These are phyloP conservation scores for Rhynchospora breviuscula DNA, from an alignment of 176 grass and related monocot genomes.

Conservation along the genomic window DNA sequence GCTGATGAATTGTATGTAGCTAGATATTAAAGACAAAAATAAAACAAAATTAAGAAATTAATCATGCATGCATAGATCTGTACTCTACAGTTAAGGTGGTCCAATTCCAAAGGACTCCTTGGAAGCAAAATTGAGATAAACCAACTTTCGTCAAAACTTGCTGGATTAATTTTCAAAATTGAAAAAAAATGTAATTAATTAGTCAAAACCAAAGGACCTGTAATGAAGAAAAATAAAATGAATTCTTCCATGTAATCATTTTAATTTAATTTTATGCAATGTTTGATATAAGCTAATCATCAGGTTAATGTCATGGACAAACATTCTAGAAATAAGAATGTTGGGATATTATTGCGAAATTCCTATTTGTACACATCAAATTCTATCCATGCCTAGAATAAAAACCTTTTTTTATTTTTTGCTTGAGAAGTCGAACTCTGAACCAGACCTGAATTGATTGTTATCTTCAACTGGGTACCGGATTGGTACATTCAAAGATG, in stretches of 20 bases:
- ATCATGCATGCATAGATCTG: neutral
- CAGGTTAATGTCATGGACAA: neutral
- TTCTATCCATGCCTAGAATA: no score
- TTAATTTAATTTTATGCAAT: neutral
- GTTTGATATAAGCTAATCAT: neutral
- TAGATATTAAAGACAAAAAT: neutral
- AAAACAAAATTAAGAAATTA: neutral
- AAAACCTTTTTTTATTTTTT: no score
- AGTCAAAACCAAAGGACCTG: no score
- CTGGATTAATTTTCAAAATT: neutral
- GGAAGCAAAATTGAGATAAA: neutral
- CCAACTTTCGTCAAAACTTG: neutral
- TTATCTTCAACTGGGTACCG: neutral
- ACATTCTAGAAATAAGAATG: neutral
- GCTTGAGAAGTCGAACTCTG: neutral
- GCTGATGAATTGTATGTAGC: no score
- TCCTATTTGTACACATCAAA: no score
- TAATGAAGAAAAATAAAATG: neutral
- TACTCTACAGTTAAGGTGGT: neutral
- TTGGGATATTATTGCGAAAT: neutral
- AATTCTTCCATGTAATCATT: neutral
- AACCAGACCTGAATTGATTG: neutral
- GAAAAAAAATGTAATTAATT: no score
- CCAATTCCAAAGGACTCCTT: neutral
- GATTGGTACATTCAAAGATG: neutral